A percentile compares a stretch with the other conserved stretches of the same genome.
phyloP scores from a whole-genome alignment of 169 alveolate species.

The Eimeria nieschulzi region DNA sequence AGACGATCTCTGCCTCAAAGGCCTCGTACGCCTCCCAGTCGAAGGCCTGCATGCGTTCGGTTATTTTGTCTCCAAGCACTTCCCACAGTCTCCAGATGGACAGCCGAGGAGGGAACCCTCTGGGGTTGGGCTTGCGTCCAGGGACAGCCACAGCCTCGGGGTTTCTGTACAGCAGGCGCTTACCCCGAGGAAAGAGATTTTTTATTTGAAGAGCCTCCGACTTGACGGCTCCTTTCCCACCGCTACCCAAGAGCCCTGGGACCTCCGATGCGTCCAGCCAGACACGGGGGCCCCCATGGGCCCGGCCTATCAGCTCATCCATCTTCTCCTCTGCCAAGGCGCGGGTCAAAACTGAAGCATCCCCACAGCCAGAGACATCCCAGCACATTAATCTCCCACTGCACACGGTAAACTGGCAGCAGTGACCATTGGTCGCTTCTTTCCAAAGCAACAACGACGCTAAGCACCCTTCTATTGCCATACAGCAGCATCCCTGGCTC shows the following conservation, averaged over 20 bases:
- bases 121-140: background rate
- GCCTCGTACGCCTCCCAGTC: constrained; percentile 6
- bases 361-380: background rate
- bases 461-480: too few relatives aligned
- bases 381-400: too few relatives aligned
- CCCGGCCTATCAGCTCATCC: background rate
- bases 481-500: too few relatives aligned
- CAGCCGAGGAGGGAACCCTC: constrained; percentile 8
- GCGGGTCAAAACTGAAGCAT: background rate
- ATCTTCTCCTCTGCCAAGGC: background rate
- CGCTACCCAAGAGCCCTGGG: background rate
- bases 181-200: background rate
- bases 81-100: background rate
- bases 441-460: too few relatives aligned
- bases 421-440: too few relatives aligned
- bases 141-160: constrained; percentile 4
- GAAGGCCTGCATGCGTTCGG: background rate
- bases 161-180: constrained; percentile 4
- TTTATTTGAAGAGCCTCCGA: constrained; percentile 7
- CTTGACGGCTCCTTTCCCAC: background rate
- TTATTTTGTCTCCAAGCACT: background rate
- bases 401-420: too few relatives aligned
- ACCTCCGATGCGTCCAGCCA: constrained; percentile 24
- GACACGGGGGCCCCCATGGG: background rate
- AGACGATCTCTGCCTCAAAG: background rate